These are phyloP conservation scores for Phtheirospermum japonicum DNA, from an alignment of 257 asterid species.

Conservation along the genomic window DNA sequence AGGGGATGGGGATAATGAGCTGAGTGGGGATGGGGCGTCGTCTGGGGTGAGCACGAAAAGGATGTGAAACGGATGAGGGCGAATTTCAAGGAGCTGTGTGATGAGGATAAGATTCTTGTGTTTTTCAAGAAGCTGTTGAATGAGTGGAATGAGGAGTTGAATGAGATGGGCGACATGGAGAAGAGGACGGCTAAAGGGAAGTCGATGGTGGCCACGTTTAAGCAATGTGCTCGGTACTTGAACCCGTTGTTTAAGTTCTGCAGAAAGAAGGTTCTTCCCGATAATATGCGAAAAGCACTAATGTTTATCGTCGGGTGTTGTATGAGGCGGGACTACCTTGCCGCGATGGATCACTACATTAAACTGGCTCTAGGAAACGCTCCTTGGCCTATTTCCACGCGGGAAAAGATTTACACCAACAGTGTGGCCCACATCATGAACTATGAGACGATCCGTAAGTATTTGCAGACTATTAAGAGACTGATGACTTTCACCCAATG, in stretches of 20 bases:
- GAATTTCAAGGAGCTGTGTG: slow-evolving; percentile 75
- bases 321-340: slow-evolving; percentile 82
- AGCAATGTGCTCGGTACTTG: slow-evolving; percentile 95
- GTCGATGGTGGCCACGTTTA: slow-evolving; percentile 86
- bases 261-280: slow-evolving; percentile 97
- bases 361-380: slow-evolving; percentile 93
- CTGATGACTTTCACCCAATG: slow-evolving; percentile 94
- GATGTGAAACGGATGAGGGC: slow-evolving; percentile 84
- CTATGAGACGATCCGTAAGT: slow-evolving; percentile 97
- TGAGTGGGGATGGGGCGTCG: slow-evolving; percentile 72
- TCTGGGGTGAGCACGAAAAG: slow-evolving; percentile 76
- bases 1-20: slow-evolving; percentile 75
- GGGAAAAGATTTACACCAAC: slow-evolving; percentile 95
- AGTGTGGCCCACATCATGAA: slow-evolving; percentile 99
- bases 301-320: slow-evolving; percentile 72
- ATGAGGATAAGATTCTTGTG: slow-evolving; percentile 94
- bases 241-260: slow-evolving; percentile 88
- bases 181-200: slow-evolving; percentile 97
- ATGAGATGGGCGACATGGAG: slow-evolving; percentile 79
- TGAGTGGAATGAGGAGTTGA: slow-evolving; percentile 92
- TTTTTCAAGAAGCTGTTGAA: slow-evolving; percentile 85
- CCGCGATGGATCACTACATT: slow-evolving; percentile 95
- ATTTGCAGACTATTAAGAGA: slow-evolving; percentile 79
- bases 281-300: slow-evolving; percentile 82
- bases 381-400: slow-evolving; percentile 99